Base-by-base conservation (phyloP, 352 stramenopile species). In the Pythium dissotocum region DNA sequence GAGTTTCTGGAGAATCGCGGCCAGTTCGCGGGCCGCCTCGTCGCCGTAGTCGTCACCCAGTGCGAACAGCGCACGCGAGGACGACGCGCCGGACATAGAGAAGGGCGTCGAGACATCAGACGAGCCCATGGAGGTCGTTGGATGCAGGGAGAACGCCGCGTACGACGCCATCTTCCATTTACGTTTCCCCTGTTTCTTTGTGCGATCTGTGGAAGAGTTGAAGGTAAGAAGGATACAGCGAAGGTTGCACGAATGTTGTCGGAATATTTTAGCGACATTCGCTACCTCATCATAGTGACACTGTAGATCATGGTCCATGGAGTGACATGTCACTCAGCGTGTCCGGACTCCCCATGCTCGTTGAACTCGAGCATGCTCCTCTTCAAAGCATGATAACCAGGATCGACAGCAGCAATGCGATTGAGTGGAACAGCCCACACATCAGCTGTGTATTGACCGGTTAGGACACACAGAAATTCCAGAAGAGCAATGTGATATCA, bases 1-100 rank as follows among this genome's bases (percentile, higher is more conserved):
- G 1, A 91, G 73, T 38, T 61, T 7, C 9, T 58, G 38, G 44
- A 91, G 58, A 0, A 82, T 75, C 12, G 46, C 54, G 0, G 72
- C 67, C 8, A 91, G 52, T 56, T 63, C 35, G 33, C 46, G 52
- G 13, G 59, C 60, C 16, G 59, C 53, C 6, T 72, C 66, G 44
- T 64, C 66, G 42, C 66, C 60, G 18, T 65, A 68, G 53, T 72
- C 60, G 26, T 72, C 65, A 38, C 59, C 52, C 30, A 72, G 53
- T n/a, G 53, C 40, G 28, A 71, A 64, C 24, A 55, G 46, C 55
- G 57, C 46, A 33, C 57, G 63, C 26, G 46, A 35, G 21, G 48
- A 61, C 36, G 61, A 7, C 9, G 61, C 26, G 36, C 26, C 33
- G 14, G 61, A 61, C 28, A 48, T 24, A 14, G 56, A 55, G 55